Conservation (phyloP, 2,329 filamentous ascomycete species). For the Trichophaea hybrida region DNA sequence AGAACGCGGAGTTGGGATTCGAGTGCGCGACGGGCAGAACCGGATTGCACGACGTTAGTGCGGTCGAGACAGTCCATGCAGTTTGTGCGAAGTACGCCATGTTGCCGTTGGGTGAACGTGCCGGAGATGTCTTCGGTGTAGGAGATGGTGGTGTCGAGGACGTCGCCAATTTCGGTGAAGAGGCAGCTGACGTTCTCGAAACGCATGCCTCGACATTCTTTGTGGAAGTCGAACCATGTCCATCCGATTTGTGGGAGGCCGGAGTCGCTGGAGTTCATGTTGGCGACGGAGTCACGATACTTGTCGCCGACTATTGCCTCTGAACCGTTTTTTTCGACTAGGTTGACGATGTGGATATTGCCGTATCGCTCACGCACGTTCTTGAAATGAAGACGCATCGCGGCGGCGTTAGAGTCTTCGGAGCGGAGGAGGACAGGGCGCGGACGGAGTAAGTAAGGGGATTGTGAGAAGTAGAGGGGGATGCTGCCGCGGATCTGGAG, state of each 20-base stretch:
- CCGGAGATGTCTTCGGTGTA: conserved; percentile 49
- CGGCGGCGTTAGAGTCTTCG: conserved; percentile 58
- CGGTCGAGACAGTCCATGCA: conserved; percentile 98
- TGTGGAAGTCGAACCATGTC: conserved; percentile 97
- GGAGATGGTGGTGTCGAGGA: conserved; percentile 52
- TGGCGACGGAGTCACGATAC: conserved; percentile 45
- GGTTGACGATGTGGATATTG: conserved; percentile 58
- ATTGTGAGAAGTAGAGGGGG: conserved; percentile 88
- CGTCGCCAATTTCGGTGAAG: conserved; percentile 52
- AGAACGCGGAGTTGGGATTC: conserved; percentile 64
- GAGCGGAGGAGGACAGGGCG: conserved; percentile 71
- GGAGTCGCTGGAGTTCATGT: conserved; percentile 20
- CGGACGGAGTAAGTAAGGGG: conserved; percentile 84
- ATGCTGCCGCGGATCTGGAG: conserved; percentile 82
- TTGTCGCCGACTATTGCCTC: conserved; percentile 66
- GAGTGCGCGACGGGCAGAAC: conserved; percentile 68
- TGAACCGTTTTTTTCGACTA: conserved; percentile 77
- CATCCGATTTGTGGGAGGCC: conserved; percentile 45
- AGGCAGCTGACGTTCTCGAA: conserved; percentile 86
- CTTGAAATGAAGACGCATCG: conserved; percentile 67
- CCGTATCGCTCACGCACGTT: conserved; percentile 57
- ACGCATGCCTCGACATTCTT: conserved; percentile 85
- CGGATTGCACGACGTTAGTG: conserved; percentile 91
- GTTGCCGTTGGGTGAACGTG: conserved; percentile 38
- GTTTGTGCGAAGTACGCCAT: conserved; percentile 76